A percentile compares a stretch with the other conserved stretches of the same genome.
These are phyloP conservation scores for Flaveria trinervia DNA, from an alignment of 129 eudicot species.

Conservation along the genomic window DNA sequence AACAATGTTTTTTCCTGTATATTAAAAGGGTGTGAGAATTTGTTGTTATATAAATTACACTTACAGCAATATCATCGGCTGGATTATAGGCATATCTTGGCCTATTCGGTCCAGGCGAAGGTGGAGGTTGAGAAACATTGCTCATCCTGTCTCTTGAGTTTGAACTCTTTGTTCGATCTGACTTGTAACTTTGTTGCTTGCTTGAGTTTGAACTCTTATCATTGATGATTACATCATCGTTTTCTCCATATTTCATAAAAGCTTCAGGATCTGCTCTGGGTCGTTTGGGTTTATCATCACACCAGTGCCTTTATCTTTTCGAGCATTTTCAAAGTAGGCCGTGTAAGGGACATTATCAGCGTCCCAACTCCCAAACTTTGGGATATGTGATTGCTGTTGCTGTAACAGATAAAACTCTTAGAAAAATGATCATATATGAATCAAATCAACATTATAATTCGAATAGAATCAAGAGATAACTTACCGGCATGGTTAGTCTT, in stretches of 20 bases:
- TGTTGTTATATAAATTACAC: constrained; percentile 20
- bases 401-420: constrained; percentile 27
- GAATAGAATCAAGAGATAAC: constrained; percentile 22
- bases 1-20: too few relatives aligned
- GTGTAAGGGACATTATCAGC: constrained; percentile 78
- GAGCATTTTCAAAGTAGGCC: constrained; percentile 65
- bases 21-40: too few relatives aligned
- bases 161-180: constrained; percentile 32
- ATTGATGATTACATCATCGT: constrained; percentile 23
- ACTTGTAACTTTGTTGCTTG: constrained; percentile 33
- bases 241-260: constrained; percentile 41
- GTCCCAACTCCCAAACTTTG: constrained; percentile 81
- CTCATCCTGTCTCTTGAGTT: constrained; percentile 23
- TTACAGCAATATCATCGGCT: constrained; percentile 53
- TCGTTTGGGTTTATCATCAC: constrained; percentile 68
- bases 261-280: constrained; percentile 73
- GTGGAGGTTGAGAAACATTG: constrained; percentile 47
- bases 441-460: background rate
- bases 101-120: constrained; percentile 46
- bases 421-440: background rate
- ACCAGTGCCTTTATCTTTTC: constrained; percentile 54
- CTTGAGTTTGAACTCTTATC: constrained; percentile 27
- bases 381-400: constrained; percentile 63
- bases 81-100: constrained; percentile 43
- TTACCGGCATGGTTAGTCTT: constrained; percentile 57